Evolutionary conservation across 169 alveolate genomes (phyloP), one percentile per base, ranked within the genome.

Genomic region (Nephromyces sp.): DNA sequence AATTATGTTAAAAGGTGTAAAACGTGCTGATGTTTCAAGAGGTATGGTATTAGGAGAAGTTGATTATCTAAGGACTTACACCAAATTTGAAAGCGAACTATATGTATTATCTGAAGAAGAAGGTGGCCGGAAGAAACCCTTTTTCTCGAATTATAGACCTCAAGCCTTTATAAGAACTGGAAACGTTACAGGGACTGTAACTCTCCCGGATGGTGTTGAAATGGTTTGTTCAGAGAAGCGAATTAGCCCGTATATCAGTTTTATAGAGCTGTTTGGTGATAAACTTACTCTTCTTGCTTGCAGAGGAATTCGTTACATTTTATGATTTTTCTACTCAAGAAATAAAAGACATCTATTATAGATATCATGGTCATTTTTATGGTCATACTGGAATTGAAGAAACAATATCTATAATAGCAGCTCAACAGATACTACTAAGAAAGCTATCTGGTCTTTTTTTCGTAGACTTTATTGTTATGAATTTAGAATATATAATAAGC

Each of bases 51-150:
- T 95, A 25, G 84, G 86, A 1, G 86, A 87, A 63, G 94, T 95
- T 21, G 94, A 95, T 3, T 79, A 84, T 32, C 70, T 88, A 53
- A 82, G 83, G 34, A 79, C 91, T 35, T 84, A 86, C 73, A 87
- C 84, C 53, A 85, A 86, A 74, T 89, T 95, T 72, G 91, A 90
- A 64, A 34, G 70, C 3, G 92, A 93, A 67, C 68, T 95, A 15
- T 95, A 95, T 81, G 92, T 95, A 52, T 86, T 95, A 64, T 92
- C 87, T 52, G 90, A 91, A 32, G 98, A 92, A 31, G 98, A 95
- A 79, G 98, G 98, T 4, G 98, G 98, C 8, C 78, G 98, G 61
- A 89, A 89, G 79, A 92, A 92, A 72, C 97, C 97, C 15, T 95
- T 95, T 85, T 91, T 91, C 72, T 80, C 95, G 61, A 91, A 95